Evolutionary conservation across 345 rosid species (phyloP).

Genomic region (Eucalyptus erythrocorys): DNA sequence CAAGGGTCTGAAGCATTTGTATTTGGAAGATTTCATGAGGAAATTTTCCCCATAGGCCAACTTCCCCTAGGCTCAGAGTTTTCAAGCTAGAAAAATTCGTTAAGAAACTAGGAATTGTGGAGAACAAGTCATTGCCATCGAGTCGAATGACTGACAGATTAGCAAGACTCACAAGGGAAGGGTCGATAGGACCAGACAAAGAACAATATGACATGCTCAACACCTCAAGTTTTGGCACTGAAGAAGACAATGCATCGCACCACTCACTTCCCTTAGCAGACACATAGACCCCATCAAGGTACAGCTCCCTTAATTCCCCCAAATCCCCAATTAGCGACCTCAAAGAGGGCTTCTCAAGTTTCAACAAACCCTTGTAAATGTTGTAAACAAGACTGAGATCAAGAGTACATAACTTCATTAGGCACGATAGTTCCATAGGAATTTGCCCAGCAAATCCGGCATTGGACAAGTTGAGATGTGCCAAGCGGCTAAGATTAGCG

Average conservation of each 20-base stretch:
- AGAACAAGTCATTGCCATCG: not conserved
- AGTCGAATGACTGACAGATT: constrained; percentile 6
- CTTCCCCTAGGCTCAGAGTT: not conserved
- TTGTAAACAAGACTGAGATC: not conserved
- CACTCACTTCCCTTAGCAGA: constrained; percentile 9
- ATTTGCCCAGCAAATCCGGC: constrained; percentile 21
- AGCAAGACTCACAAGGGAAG: not conserved
- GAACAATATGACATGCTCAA: constrained; percentile 13
- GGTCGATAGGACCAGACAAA: constrained; percentile 9
- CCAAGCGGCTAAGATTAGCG: constrained; percentile 9
- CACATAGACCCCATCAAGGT: constrained; percentile 10
- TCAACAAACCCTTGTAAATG: not conserved
- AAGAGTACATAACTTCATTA: constrained; percentile 8
- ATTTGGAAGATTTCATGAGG: constrained; percentile 9
- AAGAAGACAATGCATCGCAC: constrained; percentile 12
- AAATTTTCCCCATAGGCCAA: constrained; percentile 7
- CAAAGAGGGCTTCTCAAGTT: constrained; percentile 12
- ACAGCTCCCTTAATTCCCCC: not conserved
- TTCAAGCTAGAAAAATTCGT: constrained; percentile 6
- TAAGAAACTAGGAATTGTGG: constrained; percentile 9
- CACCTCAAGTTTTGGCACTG: not conserved
- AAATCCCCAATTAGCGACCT: constrained; percentile 3
- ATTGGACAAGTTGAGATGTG: constrained; percentile 19
- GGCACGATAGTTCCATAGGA: constrained; percentile 8
- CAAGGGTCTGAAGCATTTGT: constrained; percentile 7